Percentiles rank a stretch among this genome's conserved stretches.
Conservation (phyloP, 2,329 filamentous ascomycete genomes). For the Berkeleyomyces rouxiae region DNA sequence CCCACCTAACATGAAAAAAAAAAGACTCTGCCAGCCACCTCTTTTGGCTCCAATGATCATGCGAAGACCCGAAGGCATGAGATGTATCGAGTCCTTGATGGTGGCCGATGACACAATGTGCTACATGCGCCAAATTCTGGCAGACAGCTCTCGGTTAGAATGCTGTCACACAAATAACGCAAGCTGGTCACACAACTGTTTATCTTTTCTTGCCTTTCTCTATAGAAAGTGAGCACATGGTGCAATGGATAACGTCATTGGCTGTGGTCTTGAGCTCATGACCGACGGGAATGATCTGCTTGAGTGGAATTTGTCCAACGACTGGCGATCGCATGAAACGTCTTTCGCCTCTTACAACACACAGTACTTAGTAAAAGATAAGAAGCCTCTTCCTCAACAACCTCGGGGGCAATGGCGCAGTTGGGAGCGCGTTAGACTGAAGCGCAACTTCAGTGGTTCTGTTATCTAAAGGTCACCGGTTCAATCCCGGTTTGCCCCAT, state of each 20-base stretch:
- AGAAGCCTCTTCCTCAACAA: neutral
- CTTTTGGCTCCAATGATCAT: neutral
- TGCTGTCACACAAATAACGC: neutral
- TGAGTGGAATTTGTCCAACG: too few relatives aligned
- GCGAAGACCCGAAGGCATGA: neutral
- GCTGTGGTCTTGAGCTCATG: too few relatives aligned
- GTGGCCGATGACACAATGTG: neutral
- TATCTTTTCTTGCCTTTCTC: too few relatives aligned
- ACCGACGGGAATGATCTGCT: too few relatives aligned
- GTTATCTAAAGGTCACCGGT: constrained; percentile 11
- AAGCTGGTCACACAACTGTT: too few relatives aligned
- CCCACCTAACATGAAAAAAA: neutral
- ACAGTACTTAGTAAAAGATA: neutral
- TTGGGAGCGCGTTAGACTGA: constrained; percentile 13
- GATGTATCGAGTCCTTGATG: neutral
- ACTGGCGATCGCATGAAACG: too few relatives aligned
- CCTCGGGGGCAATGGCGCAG: constrained; percentile 9
- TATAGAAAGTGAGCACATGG: too few relatives aligned
- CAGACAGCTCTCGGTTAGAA: neutral
- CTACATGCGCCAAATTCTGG: neutral
- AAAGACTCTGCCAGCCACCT: neutral
- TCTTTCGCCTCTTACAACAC: too few relatives aligned
- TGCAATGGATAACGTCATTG: too few relatives aligned
- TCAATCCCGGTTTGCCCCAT: constrained; percentile 12
- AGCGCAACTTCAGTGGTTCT: constrained; percentile 8